phyloP scores from a whole-genome alignment of 2,329 filamentous ascomycete genomes.

The Beauveria sp. region DNA sequence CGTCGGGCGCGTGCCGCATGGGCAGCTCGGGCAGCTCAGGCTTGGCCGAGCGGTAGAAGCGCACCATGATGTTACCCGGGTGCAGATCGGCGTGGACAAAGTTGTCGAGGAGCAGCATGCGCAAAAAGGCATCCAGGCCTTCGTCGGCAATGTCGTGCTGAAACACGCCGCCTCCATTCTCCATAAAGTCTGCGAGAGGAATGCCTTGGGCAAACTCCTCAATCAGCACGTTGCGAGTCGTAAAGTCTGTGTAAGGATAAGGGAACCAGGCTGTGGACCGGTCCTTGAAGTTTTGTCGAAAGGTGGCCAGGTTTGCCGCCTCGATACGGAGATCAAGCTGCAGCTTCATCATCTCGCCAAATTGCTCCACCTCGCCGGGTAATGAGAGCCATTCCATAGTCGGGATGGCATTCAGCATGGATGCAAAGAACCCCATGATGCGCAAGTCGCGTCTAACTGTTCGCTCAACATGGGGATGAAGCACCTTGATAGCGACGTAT shows the following conservation, averaged over 20 bases:
- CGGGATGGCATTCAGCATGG: conserved; percentile 74
- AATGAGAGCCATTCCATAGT: conserved; percentile 97
- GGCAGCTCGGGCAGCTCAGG: conserved; percentile 47
- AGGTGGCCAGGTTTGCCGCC: conserved; percentile 78
- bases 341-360: conserved; percentile 98
- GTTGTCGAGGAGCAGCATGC: conserved; percentile 95
- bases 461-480: conserved; percentile 86
- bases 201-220: conserved; percentile 96
- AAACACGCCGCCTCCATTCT: conserved; percentile 85
- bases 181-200: conserved; percentile 80
- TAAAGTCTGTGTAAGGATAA: conserved; percentile 86
- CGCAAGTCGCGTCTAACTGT: conserved; percentile 82
- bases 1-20: conserved; percentile 18
- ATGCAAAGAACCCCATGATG: conserved; percentile 92
- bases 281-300: conserved; percentile 83
- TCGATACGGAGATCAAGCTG: conserved; percentile 94
- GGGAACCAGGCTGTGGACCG: conserved; percentile 95
- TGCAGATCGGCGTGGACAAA: conserved; percentile 96
- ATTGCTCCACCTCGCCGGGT: conserved; percentile 87
- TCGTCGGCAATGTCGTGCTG: conserved; percentile 92
- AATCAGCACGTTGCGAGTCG: conserved; percentile 82
- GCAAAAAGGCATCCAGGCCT: conserved; percentile 88
- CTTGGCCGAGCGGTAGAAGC: conserved; percentile 80
- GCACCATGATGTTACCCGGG: conserved; percentile 98
- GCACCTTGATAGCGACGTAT: conserved; percentile 92